Base-by-base conservation (phyloP, 768 basidiomycete species). In the Artomyces pyxidatus region DNA sequence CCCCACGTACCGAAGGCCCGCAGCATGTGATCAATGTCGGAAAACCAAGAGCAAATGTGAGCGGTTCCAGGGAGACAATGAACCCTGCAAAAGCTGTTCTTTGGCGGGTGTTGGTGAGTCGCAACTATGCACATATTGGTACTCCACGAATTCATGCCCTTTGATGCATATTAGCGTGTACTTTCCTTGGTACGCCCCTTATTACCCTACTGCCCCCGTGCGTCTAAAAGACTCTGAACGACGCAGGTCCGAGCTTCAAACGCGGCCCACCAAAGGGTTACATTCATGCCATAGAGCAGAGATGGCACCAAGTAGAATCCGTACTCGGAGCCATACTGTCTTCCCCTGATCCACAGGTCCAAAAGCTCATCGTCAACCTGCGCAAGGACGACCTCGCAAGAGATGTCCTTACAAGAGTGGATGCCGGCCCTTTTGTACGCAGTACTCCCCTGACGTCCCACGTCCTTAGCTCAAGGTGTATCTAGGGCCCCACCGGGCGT, bases 261-360 rank as follows among this genome's bases (percentile, higher is more conserved):
- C 82, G 89, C 8, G 90, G 89, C 9, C 86, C 86, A 9, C 87
- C 88, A 6, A 89, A 89, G 60, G 91, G 91, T 17, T 94, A 94
- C 63, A 92, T 94, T 43, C 87, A 92, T 63, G 90, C 90, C 32
- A 91, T 94, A 45, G 91, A 94, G 67, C 85, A 88, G 51, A 68
- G 90, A 58, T 86, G 91, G 81, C 91, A 94, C 58, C 87, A 92
- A 61, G 86, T 93, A 58, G 92, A 94, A 65, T 86, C 89, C 11
- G 68, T 94, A n/a, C 72, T 94, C 5, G 91, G 88, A 29, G 82
- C 85, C 11, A 73, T 94, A 45, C 71, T 93, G 43, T 78, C 84
- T 57, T 86, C 84, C 50, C 73, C 76, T 25, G 83, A 87, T 62
- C 69, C 76, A 16, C 69, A 81, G 49, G 80, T 86, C 0, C 78